Evolutionary conservation across 2,329 filamentous ascomycete genomes (phyloP).

Genomic region (Cordyceps farinosa): DNA sequence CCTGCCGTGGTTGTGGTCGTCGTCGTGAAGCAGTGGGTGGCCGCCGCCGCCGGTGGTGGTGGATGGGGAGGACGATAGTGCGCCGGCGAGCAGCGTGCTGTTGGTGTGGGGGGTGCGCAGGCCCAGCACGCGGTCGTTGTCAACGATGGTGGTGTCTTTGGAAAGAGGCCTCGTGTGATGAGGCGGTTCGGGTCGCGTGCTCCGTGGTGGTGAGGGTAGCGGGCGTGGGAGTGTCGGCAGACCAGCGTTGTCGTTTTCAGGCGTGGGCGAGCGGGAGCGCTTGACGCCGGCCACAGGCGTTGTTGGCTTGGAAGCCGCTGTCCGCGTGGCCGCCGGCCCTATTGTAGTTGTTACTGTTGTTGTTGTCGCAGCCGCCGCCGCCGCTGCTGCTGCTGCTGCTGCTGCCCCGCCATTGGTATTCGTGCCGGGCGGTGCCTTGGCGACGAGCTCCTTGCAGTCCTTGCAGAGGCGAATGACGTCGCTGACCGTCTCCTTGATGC

Average conservation of each 20-base stretch:
- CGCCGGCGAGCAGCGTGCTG: conserved; percentile 14
- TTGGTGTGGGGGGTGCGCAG: conserved; percentile 20
- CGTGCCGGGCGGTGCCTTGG: conserved; percentile 46
- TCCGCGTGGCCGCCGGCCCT: neutral
- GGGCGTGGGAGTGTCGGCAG: neutral
- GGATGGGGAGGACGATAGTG: neutral
- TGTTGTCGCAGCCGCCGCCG: conserved; percentile 23
- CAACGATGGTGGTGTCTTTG: neutral
- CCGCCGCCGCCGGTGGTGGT: neutral
- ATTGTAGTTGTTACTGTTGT: no score
- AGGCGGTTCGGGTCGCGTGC: neutral
- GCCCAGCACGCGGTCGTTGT: conserved; percentile 18
- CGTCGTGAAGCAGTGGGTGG: conserved; percentile 18
- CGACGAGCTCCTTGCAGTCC: conserved; percentile 77
- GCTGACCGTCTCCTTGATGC: conserved; percentile 96
- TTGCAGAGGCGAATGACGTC: conserved; percentile 89
- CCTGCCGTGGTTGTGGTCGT: conserved; percentile 23
- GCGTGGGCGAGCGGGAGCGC: neutral
- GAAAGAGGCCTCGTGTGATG: neutral
- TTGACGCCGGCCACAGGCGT: conserved; percentile 23
- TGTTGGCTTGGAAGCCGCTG: conserved; percentile 29
- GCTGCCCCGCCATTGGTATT: conserved; percentile 6
- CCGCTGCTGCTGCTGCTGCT: conserved; percentile 23
- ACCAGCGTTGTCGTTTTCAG: neutral
- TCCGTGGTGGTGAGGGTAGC: neutral